Conservation (phyloP, 78 protist species). For the Emiliania huxleyi region DNA sequence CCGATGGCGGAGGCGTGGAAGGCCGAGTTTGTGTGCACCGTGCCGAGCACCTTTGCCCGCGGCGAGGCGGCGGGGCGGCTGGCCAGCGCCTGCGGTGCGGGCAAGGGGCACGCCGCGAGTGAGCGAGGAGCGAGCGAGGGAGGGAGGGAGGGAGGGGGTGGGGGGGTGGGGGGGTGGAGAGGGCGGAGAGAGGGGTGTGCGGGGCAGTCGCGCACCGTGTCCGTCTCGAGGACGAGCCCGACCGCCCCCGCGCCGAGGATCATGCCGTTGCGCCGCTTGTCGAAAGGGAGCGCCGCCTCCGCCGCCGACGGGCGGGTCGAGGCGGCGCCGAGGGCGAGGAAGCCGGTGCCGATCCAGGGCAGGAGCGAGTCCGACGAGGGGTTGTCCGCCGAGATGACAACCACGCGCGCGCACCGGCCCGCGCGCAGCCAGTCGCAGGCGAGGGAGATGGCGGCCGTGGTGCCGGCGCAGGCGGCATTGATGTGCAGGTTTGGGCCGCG, state of each 20-base stretch:
- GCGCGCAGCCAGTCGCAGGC: constrained; percentile 9
- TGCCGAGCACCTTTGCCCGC: not conserved
- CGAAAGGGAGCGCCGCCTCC: not conserved
- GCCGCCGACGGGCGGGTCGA: not conserved
- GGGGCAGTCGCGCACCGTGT: too few relatives aligned
- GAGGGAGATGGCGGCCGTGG: constrained; percentile 11
- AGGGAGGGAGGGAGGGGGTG: too few relatives aligned
- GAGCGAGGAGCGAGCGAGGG: too few relatives aligned
- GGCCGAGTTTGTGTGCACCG: not conserved
- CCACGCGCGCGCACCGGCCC: not conserved
- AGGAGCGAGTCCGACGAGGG: not conserved
- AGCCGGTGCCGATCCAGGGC: constrained; percentile 5
- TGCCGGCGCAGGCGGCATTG: constrained; percentile 25
- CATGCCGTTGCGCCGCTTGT: not conserved
- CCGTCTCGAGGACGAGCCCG: not conserved
- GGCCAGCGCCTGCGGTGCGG: too few relatives aligned
- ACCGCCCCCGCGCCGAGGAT: constrained; percentile 2
- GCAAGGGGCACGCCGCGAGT: too few relatives aligned
- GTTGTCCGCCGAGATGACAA: constrained; percentile 8
- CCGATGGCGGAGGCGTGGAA: constrained; percentile 7
- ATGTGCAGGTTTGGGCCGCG: not conserved
- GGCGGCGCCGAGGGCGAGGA: constrained; percentile 32
- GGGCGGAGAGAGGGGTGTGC: too few relatives aligned
- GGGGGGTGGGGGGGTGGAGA: too few relatives aligned
- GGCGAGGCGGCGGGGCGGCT: not conserved